phyloP scores from a whole-genome alignment of 2,329 filamentous ascomycete genomes.

The Coniella lustricola region DNA sequence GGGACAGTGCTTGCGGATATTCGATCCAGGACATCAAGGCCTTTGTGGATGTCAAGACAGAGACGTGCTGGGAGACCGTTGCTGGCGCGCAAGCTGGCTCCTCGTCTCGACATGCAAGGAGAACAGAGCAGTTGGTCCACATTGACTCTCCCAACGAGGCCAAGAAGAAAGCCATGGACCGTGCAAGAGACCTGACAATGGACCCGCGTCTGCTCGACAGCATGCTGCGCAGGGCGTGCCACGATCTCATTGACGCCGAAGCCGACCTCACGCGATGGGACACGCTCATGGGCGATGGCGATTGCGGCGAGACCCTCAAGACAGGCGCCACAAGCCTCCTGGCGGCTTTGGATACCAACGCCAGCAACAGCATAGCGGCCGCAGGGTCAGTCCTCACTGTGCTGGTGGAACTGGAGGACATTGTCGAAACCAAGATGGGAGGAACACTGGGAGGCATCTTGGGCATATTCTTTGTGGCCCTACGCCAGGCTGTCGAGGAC shows the following conservation, averaged over 20 bases:
- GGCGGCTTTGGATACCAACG: conserved; percentile 43
- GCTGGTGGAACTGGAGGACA: conserved; percentile 43
- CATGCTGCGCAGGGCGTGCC: conserved; percentile 49
- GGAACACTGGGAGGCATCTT: conserved; percentile 45
- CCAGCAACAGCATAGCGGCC: conserved; percentile 26
- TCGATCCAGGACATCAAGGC: conserved; percentile 48
- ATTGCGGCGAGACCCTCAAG: conserved; percentile 57
- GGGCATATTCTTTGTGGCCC: conserved; percentile 47
- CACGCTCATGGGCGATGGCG: conserved; percentile 39
- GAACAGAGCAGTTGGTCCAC: no score
- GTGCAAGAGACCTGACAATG: conserved; percentile 38
- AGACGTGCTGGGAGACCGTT: conserved; percentile 48
- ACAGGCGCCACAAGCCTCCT: conserved; percentile 42
- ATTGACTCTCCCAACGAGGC: conserved; percentile 30
- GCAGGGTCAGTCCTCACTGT: conserved; percentile 41
- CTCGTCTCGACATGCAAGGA: no score
- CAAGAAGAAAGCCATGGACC: conserved; percentile 30
- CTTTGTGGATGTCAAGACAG: conserved; percentile 58
- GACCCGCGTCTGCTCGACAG: conserved; percentile 45
- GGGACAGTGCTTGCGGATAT: conserved; percentile 38
- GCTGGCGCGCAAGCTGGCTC: conserved; percentile 38
- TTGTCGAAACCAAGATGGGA: conserved; percentile 50
- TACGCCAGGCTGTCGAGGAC: conserved; percentile 32
- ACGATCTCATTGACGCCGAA: conserved; percentile 48
- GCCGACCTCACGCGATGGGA: conserved; percentile 48